A percentile compares a stretch with the other conserved stretches of the same genome.
phyloP scores from a whole-genome alignment of 2,329 filamentous ascomycete genomes.

The Chalara sp. region DNA sequence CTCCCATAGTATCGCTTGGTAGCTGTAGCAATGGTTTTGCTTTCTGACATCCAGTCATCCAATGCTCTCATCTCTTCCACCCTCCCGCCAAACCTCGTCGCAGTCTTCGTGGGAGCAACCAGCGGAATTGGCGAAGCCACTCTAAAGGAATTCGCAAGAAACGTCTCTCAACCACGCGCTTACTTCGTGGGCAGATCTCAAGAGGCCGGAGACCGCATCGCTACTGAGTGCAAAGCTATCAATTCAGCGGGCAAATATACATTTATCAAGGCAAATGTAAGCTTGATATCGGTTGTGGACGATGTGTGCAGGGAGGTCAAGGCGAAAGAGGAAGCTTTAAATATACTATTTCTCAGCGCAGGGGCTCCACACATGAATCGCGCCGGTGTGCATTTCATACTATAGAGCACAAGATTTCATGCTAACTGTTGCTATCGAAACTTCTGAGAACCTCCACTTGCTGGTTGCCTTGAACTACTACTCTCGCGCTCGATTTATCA shows the following conservation, averaged over 20 bases:
- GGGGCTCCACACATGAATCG: conserved; percentile 26
- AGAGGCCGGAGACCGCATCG: conserved; percentile 25
- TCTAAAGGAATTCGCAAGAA: conserved; percentile 36
- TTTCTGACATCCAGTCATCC: conserved; percentile 27
- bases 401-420: background rate
- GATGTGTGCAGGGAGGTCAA: conserved; percentile 37
- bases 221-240: conserved; percentile 32
- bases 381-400: conserved; percentile 11
- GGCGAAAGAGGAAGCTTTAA: conserved; percentile 34
- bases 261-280: conserved; percentile 43
- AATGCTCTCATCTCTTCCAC: conserved; percentile 29
- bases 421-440: conserved; percentile 31
- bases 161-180: conserved; percentile 33
- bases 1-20: background rate
- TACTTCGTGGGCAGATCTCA: conserved; percentile 45
- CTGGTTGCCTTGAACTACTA: conserved; percentile 46
- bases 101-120: conserved; percentile 46
- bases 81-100: conserved; percentile 31
- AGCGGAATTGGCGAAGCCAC: conserved; percentile 44
- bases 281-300: conserved; percentile 43
- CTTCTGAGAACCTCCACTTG: conserved; percentile 45
- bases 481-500: conserved; percentile 46
- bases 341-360: conserved; percentile 39
- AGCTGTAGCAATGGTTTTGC: conserved; percentile 20
- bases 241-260: conserved; percentile 37